Evolutionary conservation across 768 basidiomycete species (phyloP), one percentile per base, ranked within the genome.

Genomic region (Cubamyces lactineus): DNA sequence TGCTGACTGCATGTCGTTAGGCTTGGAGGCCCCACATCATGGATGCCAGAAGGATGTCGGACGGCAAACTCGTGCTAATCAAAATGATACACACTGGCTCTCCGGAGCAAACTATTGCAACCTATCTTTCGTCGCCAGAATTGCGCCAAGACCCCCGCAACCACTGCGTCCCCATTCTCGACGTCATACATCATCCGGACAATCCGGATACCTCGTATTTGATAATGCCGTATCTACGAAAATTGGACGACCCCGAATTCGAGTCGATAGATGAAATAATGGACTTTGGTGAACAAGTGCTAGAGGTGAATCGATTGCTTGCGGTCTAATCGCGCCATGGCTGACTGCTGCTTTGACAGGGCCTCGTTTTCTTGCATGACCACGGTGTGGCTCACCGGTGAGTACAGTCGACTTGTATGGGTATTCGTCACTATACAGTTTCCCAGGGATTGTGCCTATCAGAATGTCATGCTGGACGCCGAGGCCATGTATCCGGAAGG

Each of bases 31-130:
- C 40, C 0, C 24, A 68, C 15, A 50, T 68, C 0, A 62, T 75
- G 3, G 78, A 79, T 40, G 77, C 76, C 0, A 74, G 67, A 0
- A 68, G 75, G 6, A 58, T 67, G 2, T 67, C 69, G 1, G 76
- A 78, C 26, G 67, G 60, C 0, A 60, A 40, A 4, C 48, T 66
- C 1, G 73, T 79, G 0, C 69, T 66, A 15, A 61, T 79, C n/a
- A 79, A 79, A 26, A 42, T 45, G 1, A 62, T 76, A 0, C 0
- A 21, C 5, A 57, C 59, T 0, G 56, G 45, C 0, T 57, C 66
- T 21, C 1, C 34, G 3, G 72, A 74, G n/a, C n/a, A n/a, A n/a
- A n/a, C n/a, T n/a, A n/a, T n/a, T n/a, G n/a, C n/a, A n/a, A n/a
- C n/a, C n/a, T n/a, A n/a, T n/a, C n/a, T n/a, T n/a, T n/a, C n/a